Evolutionary conservation across 352 stramenopile species (phyloP).

Genomic region (Pythium aquatile): DNA sequence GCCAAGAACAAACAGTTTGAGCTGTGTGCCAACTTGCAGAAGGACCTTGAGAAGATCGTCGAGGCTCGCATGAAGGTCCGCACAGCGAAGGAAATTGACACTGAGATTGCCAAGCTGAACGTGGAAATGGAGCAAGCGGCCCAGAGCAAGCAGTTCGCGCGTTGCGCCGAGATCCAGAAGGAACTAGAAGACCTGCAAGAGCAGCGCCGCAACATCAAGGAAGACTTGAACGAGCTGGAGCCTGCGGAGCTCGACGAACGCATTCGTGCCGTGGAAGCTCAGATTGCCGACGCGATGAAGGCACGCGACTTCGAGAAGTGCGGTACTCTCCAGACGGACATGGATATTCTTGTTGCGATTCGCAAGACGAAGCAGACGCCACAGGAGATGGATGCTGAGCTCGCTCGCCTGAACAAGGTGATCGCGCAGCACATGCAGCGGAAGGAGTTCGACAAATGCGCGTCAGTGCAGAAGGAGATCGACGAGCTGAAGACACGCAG

Average conservation of each 20-base stretch:
- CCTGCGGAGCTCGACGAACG: constrained; percentile 79
- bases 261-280: constrained; percentile 60
- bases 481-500: constrained; percentile 72
- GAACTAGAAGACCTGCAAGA: constrained; percentile 78
- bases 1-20: constrained; percentile 86
- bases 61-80: constrained; percentile 81
- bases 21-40: constrained; percentile 75
- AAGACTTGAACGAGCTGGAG: constrained; percentile 86
- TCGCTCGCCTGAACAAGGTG: constrained; percentile 66
- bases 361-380: constrained; percentile 87
- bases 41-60: constrained; percentile 79
- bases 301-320: constrained; percentile 82
- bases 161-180: constrained; percentile 80
- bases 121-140: constrained; percentile 76
- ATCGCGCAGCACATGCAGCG: constrained; percentile 67
- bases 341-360: constrained; percentile 66
- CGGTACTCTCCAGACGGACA: constrained; percentile 57
- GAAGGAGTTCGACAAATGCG: constrained; percentile 87
- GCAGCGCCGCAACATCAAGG: constrained; percentile 68
- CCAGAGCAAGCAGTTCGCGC: constrained; percentile 76
- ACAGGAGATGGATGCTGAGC: constrained; percentile 78
- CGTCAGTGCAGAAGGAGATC: constrained; percentile 83
- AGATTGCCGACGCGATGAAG: constrained; percentile 75
- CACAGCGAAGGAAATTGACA: constrained; percentile 86
- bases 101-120: constrained; percentile 73